A percentile compares a stretch with the other conserved stretches of the same genome.
phyloP scores from a whole-genome alignment of 1,284 basidiomycete genomes.

The Cutaneotrichosporon sp. region DNA sequence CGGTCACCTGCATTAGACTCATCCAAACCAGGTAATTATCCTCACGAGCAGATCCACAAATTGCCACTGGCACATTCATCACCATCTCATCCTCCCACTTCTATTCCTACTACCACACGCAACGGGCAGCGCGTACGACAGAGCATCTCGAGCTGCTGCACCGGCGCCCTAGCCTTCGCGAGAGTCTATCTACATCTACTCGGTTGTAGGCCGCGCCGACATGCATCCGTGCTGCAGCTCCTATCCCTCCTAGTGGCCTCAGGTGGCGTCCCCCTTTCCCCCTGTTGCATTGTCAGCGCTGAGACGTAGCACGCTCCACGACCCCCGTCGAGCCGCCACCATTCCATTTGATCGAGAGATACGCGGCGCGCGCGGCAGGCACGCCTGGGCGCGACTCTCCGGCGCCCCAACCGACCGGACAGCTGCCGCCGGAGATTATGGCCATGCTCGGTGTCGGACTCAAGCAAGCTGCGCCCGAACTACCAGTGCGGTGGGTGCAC shows the following conservation, averaged over 20 bases:
- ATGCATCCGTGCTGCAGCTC: slow-evolving; percentile 17
- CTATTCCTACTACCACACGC: too few species aligned
- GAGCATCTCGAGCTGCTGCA: background rate
- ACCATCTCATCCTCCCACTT: too few species aligned
- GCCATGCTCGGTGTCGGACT: slow-evolving; percentile 36
- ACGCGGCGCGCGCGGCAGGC: background rate
- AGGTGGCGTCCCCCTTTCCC: slow-evolving; percentile 7
- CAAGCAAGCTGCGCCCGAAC: slow-evolving; percentile 7
- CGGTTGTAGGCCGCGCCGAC: slow-evolving; percentile 16
- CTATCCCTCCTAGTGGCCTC: background rate
- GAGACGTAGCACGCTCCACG: slow-evolving; percentile 20
- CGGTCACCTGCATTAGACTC: background rate
- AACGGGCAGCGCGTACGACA: background rate
- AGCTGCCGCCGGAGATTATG: slow-evolving; percentile 39
- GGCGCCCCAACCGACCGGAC: slow-evolving; percentile 9
- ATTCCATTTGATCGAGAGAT: slow-evolving; percentile 16
- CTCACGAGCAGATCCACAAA: too few species aligned
- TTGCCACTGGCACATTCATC: too few species aligned
- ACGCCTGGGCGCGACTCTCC: background rate
- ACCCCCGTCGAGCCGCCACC: slow-evolving; percentile 18
- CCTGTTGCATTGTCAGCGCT: slow-evolving; percentile 7
- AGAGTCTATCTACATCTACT: slow-evolving; percentile 4
- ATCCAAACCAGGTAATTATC: slow-evolving; percentile 20
- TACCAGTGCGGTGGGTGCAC: background rate
- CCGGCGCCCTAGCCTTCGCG: background rate